Conservation (phyloP, 2,329 filamentous ascomycete species). For the Gnomoniopsis smithogilvyi region DNA sequence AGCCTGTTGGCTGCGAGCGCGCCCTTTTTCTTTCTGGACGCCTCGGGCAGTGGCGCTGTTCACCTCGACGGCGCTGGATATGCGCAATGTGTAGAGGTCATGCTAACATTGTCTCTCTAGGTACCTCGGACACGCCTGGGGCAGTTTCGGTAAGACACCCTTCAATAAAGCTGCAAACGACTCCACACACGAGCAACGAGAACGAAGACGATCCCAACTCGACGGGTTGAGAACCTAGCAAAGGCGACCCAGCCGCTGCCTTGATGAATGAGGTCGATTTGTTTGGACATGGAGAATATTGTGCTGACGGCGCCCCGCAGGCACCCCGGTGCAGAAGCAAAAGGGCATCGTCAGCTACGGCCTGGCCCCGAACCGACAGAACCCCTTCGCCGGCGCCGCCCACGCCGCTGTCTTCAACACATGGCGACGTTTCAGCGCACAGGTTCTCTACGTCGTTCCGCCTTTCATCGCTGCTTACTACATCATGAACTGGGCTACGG, state of each 20-base stretch:
- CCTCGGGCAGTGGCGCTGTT: not conserved
- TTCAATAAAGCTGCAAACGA: not conserved
- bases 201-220: not conserved
- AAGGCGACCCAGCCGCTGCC: not conserved
- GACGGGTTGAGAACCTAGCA: not conserved
- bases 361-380: slow-evolving; percentile 83
- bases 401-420: slow-evolving; percentile 93
- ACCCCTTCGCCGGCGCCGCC: slow-evolving; percentile 73
- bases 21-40: slow-evolving; percentile 1
- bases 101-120: slow-evolving; percentile 40
- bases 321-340: slow-evolving; percentile 43
- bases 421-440: slow-evolving; percentile 78
- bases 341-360: slow-evolving; percentile 69
- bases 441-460: slow-evolving; percentile 86
- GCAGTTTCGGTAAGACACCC: slow-evolving; percentile 64
- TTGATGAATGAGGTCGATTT: slow-evolving; percentile 23
- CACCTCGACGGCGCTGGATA: not conserved
- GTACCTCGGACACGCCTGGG: slow-evolving; percentile 70
- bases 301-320: slow-evolving; percentile 9
- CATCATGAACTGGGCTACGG: slow-evolving; percentile 84
- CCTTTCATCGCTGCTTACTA: slow-evolving; percentile 77
- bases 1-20: not conserved
- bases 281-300: slow-evolving; percentile 40
- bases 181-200: not conserved
- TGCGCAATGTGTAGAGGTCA: not conserved